phyloP scores from a whole-genome alignment of 2,329 filamentous ascomycete species.

The Aspergillus texensis region DNA sequence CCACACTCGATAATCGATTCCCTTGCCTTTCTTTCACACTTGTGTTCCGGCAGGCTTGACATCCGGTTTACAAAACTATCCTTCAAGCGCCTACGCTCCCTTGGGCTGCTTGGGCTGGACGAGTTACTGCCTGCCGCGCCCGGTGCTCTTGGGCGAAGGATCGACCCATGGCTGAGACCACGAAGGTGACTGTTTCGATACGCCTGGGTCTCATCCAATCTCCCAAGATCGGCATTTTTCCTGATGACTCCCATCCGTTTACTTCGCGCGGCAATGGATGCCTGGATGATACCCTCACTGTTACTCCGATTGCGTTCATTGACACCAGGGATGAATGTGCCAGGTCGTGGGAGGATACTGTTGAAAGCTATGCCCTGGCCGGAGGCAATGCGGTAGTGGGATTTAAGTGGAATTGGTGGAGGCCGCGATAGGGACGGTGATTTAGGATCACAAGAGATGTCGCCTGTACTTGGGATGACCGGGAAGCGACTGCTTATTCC shows the following conservation, averaged over 20 bases:
- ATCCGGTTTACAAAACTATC: conserved; percentile 54
- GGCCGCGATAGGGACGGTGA: conserved; percentile 69
- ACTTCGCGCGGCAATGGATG: conserved; percentile 48
- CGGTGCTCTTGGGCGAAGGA: conserved; percentile 44
- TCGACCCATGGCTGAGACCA: conserved; percentile 60
- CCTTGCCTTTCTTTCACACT: conserved; percentile 49
- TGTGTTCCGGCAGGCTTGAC: conserved; percentile 61
- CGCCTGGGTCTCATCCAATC: conserved; percentile 54
- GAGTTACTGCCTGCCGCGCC: conserved; percentile 41
- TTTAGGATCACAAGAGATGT: conserved; percentile 70
- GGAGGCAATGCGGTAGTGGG: conserved; percentile 69
- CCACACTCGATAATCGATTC: conserved; percentile 59
- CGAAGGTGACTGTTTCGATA: conserved; percentile 59
- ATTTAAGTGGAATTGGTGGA: conserved; percentile 77
- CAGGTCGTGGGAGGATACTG: conserved; percentile 65
- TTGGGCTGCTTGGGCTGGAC: conserved; percentile 48
- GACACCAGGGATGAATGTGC: conserved; percentile 69
- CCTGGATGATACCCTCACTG: conserved; percentile 62
- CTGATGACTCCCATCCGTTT: conserved; percentile 65
- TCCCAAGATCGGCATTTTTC: conserved; percentile 58
- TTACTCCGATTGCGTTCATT: conserved; percentile 63
- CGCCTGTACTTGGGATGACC: conserved; percentile 51
- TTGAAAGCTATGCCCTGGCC: conserved; percentile 42
- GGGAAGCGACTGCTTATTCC: conserved; percentile 60
- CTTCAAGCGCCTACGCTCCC: conserved; percentile 44